Conservation (phyloP, 2,329 filamentous ascomycete species). For the Diplodia seriata region DNA sequence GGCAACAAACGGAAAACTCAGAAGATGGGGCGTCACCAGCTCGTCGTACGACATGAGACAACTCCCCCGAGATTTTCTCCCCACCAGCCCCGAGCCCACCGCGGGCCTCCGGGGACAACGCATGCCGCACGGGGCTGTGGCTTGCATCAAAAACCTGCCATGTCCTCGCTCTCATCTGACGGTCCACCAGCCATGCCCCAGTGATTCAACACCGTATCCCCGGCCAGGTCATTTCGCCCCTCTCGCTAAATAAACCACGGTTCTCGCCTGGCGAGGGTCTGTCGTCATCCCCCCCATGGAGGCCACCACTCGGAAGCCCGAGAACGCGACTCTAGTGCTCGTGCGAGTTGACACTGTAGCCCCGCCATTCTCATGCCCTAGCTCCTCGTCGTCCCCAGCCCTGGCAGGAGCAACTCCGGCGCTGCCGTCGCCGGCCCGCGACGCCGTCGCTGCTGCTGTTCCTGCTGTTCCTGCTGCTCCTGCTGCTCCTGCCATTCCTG, state of each 20-base stretch:
- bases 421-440: background rate
- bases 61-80: conserved; percentile 24
- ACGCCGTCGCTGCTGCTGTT: background rate
- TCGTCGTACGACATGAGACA: conserved; percentile 30
- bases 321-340: conserved; percentile 22
- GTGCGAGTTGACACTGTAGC: conserved; percentile 17
- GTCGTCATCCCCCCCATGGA: conserved; percentile 22
- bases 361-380: background rate
- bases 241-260: conserved; percentile 11
- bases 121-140: background rate
- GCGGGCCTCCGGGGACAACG: background rate
- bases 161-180: conserved; percentile 7
- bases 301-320: conserved; percentile 9
- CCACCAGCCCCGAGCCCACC: conserved; percentile 1
- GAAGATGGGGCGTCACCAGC: conserved; percentile 28
- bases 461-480: background rate
- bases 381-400: background rate
- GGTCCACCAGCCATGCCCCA: conserved; percentile 1
- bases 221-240: background rate
- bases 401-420: background rate
- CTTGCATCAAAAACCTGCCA: conserved; percentile 9
- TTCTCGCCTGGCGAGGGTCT: conserved; percentile 10
- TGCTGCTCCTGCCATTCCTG: background rate
- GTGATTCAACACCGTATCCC: conserved; percentile 4
- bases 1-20: conserved; percentile 1